phyloP scores from a whole-genome alignment of 2,329 filamentous ascomycete species.

The Beauveria rudraprayagi region DNA sequence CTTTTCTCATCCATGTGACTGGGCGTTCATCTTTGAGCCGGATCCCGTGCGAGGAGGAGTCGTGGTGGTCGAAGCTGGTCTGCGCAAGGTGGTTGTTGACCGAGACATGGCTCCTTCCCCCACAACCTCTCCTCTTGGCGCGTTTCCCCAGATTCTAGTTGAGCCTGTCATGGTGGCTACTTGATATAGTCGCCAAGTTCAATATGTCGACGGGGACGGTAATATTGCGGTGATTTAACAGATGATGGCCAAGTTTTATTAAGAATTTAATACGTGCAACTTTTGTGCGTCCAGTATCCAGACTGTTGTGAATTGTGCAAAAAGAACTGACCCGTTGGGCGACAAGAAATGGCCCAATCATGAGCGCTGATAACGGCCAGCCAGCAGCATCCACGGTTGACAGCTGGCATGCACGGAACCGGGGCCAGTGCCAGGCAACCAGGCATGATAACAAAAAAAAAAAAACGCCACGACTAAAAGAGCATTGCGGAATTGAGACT shows the following conservation, averaged over 20 bases:
- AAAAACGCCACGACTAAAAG: too few species aligned
- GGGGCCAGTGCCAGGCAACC: too few species aligned
- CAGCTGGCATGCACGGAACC: too few species aligned
- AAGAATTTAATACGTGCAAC: neutral
- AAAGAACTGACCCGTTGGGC: too few species aligned
- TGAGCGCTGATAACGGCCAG: too few species aligned
- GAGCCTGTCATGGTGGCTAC: slow-evolving; percentile 14
- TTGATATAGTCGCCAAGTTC: neutral
- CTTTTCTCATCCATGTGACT: slow-evolving; percentile 35
- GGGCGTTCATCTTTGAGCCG: slow-evolving; percentile 22
- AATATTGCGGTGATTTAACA: neutral
- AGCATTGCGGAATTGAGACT: too few species aligned
- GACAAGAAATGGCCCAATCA: too few species aligned
- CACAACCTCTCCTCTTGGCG: neutral
- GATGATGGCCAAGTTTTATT: too few species aligned
- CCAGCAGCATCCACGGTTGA: too few species aligned
- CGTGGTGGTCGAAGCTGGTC: slow-evolving; percentile 22
- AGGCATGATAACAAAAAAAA: too few species aligned
- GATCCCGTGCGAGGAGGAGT: neutral
- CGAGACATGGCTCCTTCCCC: slow-evolving; percentile 17
- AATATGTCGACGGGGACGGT: neutral
- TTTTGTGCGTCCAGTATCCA: neutral
- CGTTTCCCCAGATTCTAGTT: slow-evolving; percentile 17
- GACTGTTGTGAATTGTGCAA: too few species aligned
- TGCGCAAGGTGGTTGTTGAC: slow-evolving; percentile 22